phyloP scores from a whole-genome alignment of 768 basidiomycete species.

The Hysterangium stoloniferum region DNA sequence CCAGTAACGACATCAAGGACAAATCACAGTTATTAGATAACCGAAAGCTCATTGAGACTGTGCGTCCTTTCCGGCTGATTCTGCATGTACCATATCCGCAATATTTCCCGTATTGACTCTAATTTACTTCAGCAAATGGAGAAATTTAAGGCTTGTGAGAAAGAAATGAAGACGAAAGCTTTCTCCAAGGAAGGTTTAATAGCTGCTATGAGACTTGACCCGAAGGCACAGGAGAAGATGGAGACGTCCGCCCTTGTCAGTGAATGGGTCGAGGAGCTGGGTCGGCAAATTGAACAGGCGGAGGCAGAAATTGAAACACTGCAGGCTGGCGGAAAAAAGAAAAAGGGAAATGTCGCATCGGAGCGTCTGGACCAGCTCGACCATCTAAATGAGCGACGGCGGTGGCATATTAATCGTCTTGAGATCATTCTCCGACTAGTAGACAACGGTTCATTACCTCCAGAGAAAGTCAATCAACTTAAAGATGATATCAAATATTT shows the following conservation, averaged over 20 bases:
- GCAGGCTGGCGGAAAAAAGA: constrained; percentile 70
- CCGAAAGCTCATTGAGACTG: constrained; percentile 93
- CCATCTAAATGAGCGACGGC: constrained; percentile 81
- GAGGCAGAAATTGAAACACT: constrained; percentile 92
- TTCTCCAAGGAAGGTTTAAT: constrained; percentile 98
- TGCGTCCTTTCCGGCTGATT: constrained; percentile 26
- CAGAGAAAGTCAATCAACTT: constrained; percentile 72
- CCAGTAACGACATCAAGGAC: constrained; percentile 98
- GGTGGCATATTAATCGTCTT: constrained; percentile 90
- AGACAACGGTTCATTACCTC: constrained; percentile 83
- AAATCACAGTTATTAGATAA: constrained; percentile 89
- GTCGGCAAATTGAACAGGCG: constrained; percentile 85
- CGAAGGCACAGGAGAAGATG: constrained; percentile 93
- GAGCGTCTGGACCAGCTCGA: constrained; percentile 83
- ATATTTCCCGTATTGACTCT: constrained; percentile 14
- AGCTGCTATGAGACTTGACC: constrained; percentile 89
- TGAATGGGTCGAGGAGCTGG: constrained; percentile 86
- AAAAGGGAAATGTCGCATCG: constrained; percentile 66
- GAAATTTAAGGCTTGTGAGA: constrained; percentile 99
- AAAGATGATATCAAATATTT: constrained; percentile 97
- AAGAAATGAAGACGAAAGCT: constrained; percentile 99
- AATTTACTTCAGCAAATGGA: constrained; percentile 88
- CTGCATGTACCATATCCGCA: constrained; percentile 1
- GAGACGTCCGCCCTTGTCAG: constrained; percentile 49
- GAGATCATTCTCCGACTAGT: constrained; percentile 90